phyloP scores from a whole-genome alignment of 805 yeast species.

The Lipomyces orientalis region DNA sequence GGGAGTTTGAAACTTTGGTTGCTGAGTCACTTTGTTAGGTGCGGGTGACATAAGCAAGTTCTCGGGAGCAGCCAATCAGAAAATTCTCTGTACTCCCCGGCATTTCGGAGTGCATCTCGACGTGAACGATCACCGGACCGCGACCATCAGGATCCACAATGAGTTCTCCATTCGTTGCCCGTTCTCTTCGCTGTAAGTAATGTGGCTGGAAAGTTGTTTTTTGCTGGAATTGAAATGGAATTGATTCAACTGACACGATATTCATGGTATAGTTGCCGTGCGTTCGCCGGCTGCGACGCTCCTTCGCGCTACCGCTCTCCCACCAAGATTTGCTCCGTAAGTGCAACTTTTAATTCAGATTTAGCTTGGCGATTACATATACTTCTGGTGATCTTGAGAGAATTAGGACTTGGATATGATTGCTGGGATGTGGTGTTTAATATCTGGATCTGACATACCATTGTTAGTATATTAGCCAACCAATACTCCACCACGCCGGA shows the following conservation, averaged over 20 bases:
- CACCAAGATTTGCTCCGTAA: conserved; percentile 35
- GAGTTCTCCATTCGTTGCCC: conserved; percentile 32
- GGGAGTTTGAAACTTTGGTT: background rate
- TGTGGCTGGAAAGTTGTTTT: background rate
- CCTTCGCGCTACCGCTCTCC: conserved; percentile 16
- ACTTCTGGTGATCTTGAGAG: background rate
- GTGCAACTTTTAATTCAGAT: conserved; percentile 11
- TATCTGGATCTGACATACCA: background rate
- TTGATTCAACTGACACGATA: conserved; percentile 3
- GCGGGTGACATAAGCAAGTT: background rate
- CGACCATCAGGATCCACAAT: conserved; percentile 19
- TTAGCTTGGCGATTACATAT: background rate
- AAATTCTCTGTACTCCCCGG: conserved; percentile 6
- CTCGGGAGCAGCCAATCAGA: background rate
- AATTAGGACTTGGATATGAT: background rate
- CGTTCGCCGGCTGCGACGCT: conserved; percentile 32
- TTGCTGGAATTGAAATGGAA: conserved; percentile 2
- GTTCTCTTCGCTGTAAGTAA: conserved; percentile 33
- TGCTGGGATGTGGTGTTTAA: background rate
- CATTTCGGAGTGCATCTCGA: background rate
- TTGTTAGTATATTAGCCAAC: conserved; percentile 18
- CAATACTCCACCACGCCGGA: conserved; percentile 54
- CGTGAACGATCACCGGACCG: conserved; percentile 3
- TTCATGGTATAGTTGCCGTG: conserved; percentile 17
- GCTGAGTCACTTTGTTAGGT: background rate